Evolutionary conservation across 2,329 filamentous ascomycete genomes (phyloP), one percentile per base, ranked within the genome.

Genomic region (Elsinoe perseae): DNA sequence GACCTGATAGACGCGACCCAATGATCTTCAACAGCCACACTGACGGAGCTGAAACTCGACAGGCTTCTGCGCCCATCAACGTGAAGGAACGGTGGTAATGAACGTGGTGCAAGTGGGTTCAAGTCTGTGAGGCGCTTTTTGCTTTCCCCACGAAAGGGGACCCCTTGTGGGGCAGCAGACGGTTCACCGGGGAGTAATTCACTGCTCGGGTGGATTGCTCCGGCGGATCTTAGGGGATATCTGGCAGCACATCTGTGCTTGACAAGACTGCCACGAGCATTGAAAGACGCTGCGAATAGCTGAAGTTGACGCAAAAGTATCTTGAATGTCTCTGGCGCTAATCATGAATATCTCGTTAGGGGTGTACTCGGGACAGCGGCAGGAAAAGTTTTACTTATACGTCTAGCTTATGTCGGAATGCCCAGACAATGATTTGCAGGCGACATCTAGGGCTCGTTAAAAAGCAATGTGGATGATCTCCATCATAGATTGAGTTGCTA

Each of bases 61-160:
- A 14, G 14, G 40, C 40, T 20, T 23, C 28, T 25, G 20, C 8
- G 43, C 10, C 23, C 25, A 3, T 46, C 7, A 23, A 7, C 10
- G 27, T 25, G 23, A 9, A 25, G 4, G 25, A 48, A 48, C 23
- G n/a, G 43, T 32, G 43, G 43, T 48, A 30, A 16, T 23, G 27
- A 48, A 48, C 43, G 43, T 48, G 23, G 43, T 48, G 40, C 40
- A 43, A 20, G 40, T 43, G 40, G 40, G 40, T 43, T 43, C 40
- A 43, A 14, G 18, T 20, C 32, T 7, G 12, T 21, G 40, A 43
- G 21, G 14, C 21, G 40, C 7, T 23, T 43, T 43, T 12, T 23
- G 21, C 21, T 43, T 43, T 42, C 40, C 40, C 40, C 40, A 43
- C 40, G 40, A 10, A 43, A 43, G 14, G 8, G 16, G 21, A 20